These are phyloP conservation scores for Prillingera fragicola DNA, from an alignment of 1,284 basidiomycete species.

Conservation along the genomic window DNA sequence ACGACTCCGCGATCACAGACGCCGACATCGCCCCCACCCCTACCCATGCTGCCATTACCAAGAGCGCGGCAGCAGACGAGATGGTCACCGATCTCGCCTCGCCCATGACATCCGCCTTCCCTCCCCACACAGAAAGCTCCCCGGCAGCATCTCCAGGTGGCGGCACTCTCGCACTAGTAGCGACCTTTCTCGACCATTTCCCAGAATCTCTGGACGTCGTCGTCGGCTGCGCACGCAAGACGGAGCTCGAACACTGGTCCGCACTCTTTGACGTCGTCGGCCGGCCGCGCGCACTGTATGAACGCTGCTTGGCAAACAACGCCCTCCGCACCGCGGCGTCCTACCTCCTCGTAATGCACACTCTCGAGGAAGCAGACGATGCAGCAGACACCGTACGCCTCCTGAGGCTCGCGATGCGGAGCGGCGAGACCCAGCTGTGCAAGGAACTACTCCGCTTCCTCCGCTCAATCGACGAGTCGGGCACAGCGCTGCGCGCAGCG, in stretches of 20 bases:
- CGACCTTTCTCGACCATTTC: conserved; percentile 93
- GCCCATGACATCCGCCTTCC: not conserved
- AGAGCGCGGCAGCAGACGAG: not conserved
- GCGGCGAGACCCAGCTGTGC: conserved; percentile 55
- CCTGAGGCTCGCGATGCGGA: conserved; percentile 64
- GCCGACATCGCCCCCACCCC: not conserved
- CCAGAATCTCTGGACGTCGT: conserved; percentile 85
- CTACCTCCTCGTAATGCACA: conserved; percentile 89
- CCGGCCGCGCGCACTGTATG: conserved; percentile 82
- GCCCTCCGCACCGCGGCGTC: conserved; percentile 84
- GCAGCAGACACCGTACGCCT: conserved; percentile 73
- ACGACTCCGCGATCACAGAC: too few relatives aligned
- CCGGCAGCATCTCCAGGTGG: too few relatives aligned
- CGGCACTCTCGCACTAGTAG: conserved; percentile 62
- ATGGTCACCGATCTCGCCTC: not conserved
- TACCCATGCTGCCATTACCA: too few relatives aligned
- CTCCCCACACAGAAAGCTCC: not conserved
- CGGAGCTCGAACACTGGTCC: conserved; percentile 86
- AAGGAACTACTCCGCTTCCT: conserved; percentile 86
- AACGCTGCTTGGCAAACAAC: conserved; percentile 73
- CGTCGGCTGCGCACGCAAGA: conserved; percentile 93
- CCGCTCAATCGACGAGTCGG: conserved; percentile 81
- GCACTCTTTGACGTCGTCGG: conserved; percentile 86
- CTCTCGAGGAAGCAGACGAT: conserved; percentile 80
- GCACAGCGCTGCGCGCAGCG: conserved; percentile 56